Base-by-base conservation (phyloP, 2,329 filamentous ascomycete genomes). In the Tolypocladium guangdongense region DNA sequence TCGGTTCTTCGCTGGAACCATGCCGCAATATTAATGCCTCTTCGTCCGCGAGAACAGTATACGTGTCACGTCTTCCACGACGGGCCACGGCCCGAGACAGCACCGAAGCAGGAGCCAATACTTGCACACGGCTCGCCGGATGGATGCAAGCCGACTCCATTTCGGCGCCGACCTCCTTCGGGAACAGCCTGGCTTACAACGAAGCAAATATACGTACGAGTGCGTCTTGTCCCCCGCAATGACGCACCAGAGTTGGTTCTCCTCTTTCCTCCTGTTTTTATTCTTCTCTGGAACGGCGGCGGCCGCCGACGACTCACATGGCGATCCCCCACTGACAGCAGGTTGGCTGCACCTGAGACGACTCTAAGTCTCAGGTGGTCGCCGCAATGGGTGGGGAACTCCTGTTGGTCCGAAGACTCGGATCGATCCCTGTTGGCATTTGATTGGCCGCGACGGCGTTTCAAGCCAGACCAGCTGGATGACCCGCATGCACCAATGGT, bases 261-360 rank as follows among this genome's bases (percentile, higher is more conserved):
- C 43, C 33, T 33, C 27, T 7, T 27, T 20, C 18, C n/a, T n/a
- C 1, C 18, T 4, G 18, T 14, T 18, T 3, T 18, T 20, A 10
- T 20, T 12, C n/a, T 20, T 20, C 30, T n/a, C n/a, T n/a, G n/a
- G n/a, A n/a, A n/a, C n/a, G n/a, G n/a, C n/a, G n/a, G n/a, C n/a
- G n/a, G n/a, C n/a, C n/a, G n/a, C n/a, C n/a, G n/a, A n/a, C n/a
- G n/a, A n/a, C n/a, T n/a, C n/a, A n/a, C n/a, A n/a, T n/a, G n/a
- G n/a, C n/a, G n/a, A n/a, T n/a, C n/a, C n/a, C n/a, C n/a, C n/a
- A n/a, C 14, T n/a, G 12, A 18, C 35, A 27, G 43, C 39, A 24
- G 35, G 54, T 51, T 47, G 50, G 50, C 53, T 49, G 64, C 60
- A 68, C 66, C 66, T 68, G 66, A 68, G 66, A 68, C 66, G 53